Evolutionary conservation across 2,329 filamentous ascomycete species (phyloP), one percentile per base, ranked within the genome.

Genomic region (Phyllosticta ampelicida): DNA sequence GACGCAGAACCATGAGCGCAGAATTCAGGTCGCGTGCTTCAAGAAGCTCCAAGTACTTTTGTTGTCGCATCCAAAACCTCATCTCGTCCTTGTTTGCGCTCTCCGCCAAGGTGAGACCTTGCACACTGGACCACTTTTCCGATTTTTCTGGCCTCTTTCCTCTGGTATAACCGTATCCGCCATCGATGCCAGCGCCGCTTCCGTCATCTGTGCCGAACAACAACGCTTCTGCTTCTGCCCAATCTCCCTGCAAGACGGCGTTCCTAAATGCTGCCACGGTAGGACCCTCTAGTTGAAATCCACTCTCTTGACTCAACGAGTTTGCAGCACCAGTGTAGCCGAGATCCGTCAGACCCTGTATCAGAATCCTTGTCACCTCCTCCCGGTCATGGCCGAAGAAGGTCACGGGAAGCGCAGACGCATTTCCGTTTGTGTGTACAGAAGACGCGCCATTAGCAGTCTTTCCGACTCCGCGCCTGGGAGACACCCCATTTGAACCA

Each of bases 31-130:
- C 85, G 63, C 84, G 79, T 65, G 79, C 77, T 70, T 97, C 91
- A 50, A 99, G 75, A 9, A 96, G 76, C 74, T 99, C 94, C 28
- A 99, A 77, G 66, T 92, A 99, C 71, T 97, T 97, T 70, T 99
- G 94, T 69, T 95, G 88, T 62, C 92, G 82, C 66, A 99, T 78
- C 77, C 85, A 86, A 71, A 97, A 96, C 52, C 86, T 81, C 87
- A 99, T 92, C 55, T 86, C 79, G 63, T 86, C 84, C 59, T 81
- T 80, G 65, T 96, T 86, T 6, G 89, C 86, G 21, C 83, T 86
- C 50, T 88, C 82, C 16, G 86, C 83, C 56, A 97, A 78, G 16
- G 89, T 82, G 57, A 99, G 75, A 1, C 86, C 89, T 49, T 66
- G 63, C 1, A 65, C 63, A 36, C 61, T 62, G 8, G 67, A 62